These are phyloP conservation scores for Curvularia lunata DNA, from an alignment of 2,329 filamentous ascomycete genomes.

Conservation along the genomic window DNA sequence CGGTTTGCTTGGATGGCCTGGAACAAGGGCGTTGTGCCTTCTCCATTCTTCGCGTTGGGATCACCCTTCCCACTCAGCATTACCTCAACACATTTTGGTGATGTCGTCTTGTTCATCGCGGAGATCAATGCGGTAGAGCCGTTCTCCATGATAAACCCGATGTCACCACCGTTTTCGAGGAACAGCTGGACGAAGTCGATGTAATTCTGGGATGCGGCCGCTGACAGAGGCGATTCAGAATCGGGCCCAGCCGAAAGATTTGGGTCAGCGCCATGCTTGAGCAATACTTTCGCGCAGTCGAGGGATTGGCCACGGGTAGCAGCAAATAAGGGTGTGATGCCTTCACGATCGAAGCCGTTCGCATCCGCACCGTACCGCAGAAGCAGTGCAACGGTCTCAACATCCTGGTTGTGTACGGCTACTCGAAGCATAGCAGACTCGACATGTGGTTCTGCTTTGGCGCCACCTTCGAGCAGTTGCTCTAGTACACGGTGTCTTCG, in stretches of 20 bases:
- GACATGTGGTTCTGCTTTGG: conserved; percentile 35
- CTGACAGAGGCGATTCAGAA: conserved; percentile 62
- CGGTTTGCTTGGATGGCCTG: conserved; percentile 65
- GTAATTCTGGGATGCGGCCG: conserved; percentile 60
- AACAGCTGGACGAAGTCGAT: conserved; percentile 65
- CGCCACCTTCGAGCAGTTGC: conserved; percentile 43
- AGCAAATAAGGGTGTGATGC: conserved; percentile 38
- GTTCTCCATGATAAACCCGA: conserved; percentile 60
- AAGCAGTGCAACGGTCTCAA: conserved; percentile 36
- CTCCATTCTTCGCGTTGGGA: conserved; percentile 64
- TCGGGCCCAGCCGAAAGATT: conserved; percentile 51
- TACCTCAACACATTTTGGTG: conserved; percentile 62
- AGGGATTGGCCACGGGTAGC: conserved; percentile 37
- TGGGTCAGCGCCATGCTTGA: conserved; percentile 35
- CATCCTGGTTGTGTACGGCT: conserved; percentile 40
- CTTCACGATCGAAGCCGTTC: conserved; percentile 41
- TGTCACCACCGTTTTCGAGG: conserved; percentile 66
- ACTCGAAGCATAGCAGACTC: conserved; percentile 43
- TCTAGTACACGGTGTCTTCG: conserved; percentile 66
- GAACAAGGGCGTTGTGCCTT: conserved; percentile 69
- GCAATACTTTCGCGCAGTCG: conserved; percentile 55
- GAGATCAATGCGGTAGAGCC: conserved; percentile 68
- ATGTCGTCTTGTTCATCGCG: conserved; percentile 65
- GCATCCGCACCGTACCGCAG: conserved; percentile 41
- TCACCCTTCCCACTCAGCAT: conserved; percentile 66